Percentiles rank a stretch among this genome's conserved stretches.
Conservation (phyloP, 352 stramenopile genomes). For the Globisporangium mamillatum region DNA sequence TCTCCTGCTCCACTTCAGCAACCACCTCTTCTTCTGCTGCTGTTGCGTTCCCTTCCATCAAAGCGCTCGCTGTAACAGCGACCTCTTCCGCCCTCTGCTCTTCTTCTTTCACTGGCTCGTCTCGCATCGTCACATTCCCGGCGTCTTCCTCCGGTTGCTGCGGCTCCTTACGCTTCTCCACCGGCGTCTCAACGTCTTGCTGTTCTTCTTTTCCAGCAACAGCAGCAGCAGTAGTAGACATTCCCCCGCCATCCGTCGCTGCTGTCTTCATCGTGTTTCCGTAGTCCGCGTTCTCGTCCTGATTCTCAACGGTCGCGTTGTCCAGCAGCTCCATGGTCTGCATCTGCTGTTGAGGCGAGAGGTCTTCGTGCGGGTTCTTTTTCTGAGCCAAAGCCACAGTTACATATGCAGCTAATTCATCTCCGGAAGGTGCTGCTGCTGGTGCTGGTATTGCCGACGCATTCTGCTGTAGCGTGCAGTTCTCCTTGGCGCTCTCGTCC, state of each 20-base stretch:
- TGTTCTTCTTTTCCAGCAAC: background rate
- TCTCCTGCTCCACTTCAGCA: background rate
- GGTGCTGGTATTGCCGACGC: background rate
- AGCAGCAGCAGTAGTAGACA: background rate
- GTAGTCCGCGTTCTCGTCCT: background rate
- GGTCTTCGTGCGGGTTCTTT: background rate
- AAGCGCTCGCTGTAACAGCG: background rate
- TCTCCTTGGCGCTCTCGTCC: conserved; percentile 13
- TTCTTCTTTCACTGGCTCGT: background rate
- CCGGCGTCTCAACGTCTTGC: background rate
- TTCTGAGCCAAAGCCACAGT: too few relatives aligned
- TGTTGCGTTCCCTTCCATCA: background rate
- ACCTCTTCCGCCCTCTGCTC: background rate
- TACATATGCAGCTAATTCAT: too few relatives aligned
- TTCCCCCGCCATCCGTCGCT: background rate
- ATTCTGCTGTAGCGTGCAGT: conserved; percentile 1
- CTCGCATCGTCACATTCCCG: background rate
- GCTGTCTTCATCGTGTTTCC: background rate
- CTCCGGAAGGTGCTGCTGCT: too few relatives aligned
- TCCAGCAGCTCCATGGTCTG: background rate
- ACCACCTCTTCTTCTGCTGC: background rate
- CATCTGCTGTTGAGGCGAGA: background rate
- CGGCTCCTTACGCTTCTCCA: background rate
- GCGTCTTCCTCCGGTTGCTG: background rate
- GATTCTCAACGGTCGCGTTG: conserved; percentile 7